Evolutionary conservation across 768 basidiomycete genomes (phyloP).

Genomic region (Lactarius tabidus): DNA sequence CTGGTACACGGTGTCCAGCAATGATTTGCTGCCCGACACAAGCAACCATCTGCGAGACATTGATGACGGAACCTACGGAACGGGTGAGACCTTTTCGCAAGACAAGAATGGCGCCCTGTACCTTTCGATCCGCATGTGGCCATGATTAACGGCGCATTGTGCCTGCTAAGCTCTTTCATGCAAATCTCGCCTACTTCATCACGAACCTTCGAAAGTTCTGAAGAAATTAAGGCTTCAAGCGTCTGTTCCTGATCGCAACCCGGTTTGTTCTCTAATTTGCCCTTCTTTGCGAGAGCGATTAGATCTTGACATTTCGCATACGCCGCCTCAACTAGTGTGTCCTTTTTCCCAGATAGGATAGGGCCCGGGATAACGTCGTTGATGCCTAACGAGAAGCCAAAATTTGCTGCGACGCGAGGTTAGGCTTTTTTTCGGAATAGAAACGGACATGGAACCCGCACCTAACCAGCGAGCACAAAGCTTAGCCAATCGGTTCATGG

Average conservation of each 20-base stretch:
- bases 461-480: slow-evolving; percentile 92
- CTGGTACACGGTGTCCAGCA: slow-evolving; percentile 93
- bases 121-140: slow-evolving; percentile 99
- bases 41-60: slow-evolving; percentile 99
- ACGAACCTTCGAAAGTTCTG: slow-evolving; percentile 90
- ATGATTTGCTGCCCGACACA: slow-evolving; percentile 99
- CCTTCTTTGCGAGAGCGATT: slow-evolving; percentile 86
- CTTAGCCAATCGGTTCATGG: slow-evolving; percentile 96
- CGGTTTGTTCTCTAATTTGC: slow-evolving; percentile 93
- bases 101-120: slow-evolving; percentile 28
- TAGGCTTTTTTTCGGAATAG: slow-evolving; percentile 6
- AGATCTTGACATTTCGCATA: slow-evolving; percentile 84
- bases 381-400: slow-evolving; percentile 96
- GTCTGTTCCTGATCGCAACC: slow-evolving; percentile 97
- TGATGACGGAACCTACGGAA: slow-evolving; percentile 91
- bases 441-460: slow-evolving; percentile 32
- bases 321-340: slow-evolving; percentile 79
- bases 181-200: slow-evolving; percentile 96
- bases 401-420: slow-evolving; percentile 65
- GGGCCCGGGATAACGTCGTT: slow-evolving; percentile 98
- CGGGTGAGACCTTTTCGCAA: slow-evolving; percentile 7
- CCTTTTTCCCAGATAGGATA: slow-evolving; percentile 73
- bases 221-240: slow-evolving; percentile 92
- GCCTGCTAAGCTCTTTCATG: slow-evolving; percentile 95
- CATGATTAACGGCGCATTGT: slow-evolving; percentile 98